Conservation (phyloP, 208 protist genomes). For the Trypanosoma grayi region DNA sequence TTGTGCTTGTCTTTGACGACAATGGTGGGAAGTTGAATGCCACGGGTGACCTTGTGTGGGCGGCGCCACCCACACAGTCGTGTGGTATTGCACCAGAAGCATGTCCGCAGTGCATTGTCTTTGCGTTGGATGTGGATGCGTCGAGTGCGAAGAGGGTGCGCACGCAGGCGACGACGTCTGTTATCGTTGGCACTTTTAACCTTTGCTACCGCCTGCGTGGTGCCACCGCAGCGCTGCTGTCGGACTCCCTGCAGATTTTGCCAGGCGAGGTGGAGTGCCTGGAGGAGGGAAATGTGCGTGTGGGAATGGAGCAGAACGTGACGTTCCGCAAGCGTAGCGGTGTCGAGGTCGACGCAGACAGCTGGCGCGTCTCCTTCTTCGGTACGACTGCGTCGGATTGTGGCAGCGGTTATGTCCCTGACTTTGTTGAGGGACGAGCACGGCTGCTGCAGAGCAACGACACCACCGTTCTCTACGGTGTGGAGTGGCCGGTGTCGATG, state of each 20-base stretch:
- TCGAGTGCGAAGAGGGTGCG: constrained; percentile 40
- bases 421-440: constrained; percentile 52
- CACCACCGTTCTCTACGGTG: constrained; percentile 62
- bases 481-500: constrained; percentile 82
- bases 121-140: constrained; percentile 35
- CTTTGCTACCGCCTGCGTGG: constrained; percentile 72
- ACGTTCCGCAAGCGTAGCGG: constrained; percentile 57
- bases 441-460: constrained; percentile 21
- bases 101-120: constrained; percentile 56
- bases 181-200: constrained; percentile 53
- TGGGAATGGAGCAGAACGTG: constrained; percentile 59
- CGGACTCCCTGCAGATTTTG: constrained; percentile 39
- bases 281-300: constrained; percentile 39
- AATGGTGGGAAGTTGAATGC: constrained; percentile 36
- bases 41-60: constrained; percentile 53
- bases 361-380: constrained; percentile 80
- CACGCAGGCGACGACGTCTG: constrained; percentile 34
- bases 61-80: constrained; percentile 48
- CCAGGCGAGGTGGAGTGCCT: constrained; percentile 67
- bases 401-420: constrained; percentile 42
- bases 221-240: constrained; percentile 63
- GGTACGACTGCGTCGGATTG: constrained; percentile 47
- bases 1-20: constrained; percentile 61
- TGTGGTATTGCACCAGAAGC: constrained; percentile 42
- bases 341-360: constrained; percentile 50